Conservation (phyloP, 768 basidiomycete genomes). For the Tricholoma terreum region DNA sequence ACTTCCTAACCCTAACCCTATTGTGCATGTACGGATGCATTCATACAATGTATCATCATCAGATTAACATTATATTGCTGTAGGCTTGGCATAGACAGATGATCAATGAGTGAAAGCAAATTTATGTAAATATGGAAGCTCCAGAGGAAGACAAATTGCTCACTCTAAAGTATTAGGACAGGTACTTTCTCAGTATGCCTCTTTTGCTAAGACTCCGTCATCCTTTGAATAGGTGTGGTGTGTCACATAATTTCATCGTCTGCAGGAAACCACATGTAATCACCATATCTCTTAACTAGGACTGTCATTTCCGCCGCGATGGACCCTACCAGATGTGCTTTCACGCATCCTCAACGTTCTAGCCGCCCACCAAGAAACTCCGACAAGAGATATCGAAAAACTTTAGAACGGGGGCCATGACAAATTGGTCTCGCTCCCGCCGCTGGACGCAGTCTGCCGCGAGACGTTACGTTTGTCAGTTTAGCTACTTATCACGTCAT, state of each 20-base stretch:
- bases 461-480: slow-evolving; percentile 40
- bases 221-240: slow-evolving; percentile 9
- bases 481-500: slow-evolving; percentile 10
- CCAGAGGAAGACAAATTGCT: slow-evolving; percentile 29
- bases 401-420: slow-evolving; percentile 31
- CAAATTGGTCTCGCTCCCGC: slow-evolving; percentile 31
- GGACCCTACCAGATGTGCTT: slow-evolving; percentile 42
- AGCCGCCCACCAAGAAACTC: slow-evolving; percentile 27
- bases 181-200: slow-evolving; percentile 19
- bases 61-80: no score
- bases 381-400: slow-evolving; percentile 32
- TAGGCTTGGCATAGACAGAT: no score
- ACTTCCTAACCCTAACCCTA: no score
- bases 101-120: slow-evolving; percentile 33
- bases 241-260: neutral
- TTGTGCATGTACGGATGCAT: no score
- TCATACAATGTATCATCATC: no score
- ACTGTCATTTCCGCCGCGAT: slow-evolving; percentile 34
- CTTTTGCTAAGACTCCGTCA: no score
- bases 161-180: slow-evolving; percentile 33
- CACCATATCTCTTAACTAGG: slow-evolving; percentile 4
- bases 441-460: slow-evolving; percentile 35
- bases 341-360: slow-evolving; percentile 34
- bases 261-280: neutral
- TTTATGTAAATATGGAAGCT: slow-evolving; percentile 30